These are phyloP conservation scores for Quercus phellos DNA, from an alignment of 331 rosid genomes.

Conservation along the genomic window DNA sequence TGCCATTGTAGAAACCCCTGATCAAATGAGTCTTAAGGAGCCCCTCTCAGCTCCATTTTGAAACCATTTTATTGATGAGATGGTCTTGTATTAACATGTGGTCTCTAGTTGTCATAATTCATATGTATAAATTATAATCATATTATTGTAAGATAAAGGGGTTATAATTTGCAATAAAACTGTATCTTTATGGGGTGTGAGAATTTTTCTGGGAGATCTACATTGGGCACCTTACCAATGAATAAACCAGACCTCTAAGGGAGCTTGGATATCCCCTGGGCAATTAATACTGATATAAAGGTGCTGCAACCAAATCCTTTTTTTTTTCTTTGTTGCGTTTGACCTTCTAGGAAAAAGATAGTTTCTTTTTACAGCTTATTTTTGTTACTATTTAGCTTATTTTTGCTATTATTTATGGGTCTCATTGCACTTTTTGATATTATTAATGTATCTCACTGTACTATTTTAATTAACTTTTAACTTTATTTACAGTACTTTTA, in stretches of 20 bases:
- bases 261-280: too few relatives aligned
- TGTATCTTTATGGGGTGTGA: neutral
- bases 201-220: neutral
- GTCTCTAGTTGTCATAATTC: neutral
- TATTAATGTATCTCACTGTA: accelerated
- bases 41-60: slow-evolving; percentile 74
- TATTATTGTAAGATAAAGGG: neutral
- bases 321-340: too few relatives aligned
- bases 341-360: too few relatives aligned
- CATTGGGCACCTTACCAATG: too few relatives aligned
- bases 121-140: neutral
- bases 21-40: slow-evolving; percentile 18
- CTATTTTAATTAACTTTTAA: too few relatives aligned
- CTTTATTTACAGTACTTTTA: accelerated
- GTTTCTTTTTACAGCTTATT: too few relatives aligned
- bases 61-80: neutral
- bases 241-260: too few relatives aligned
- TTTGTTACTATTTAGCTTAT: too few relatives aligned
- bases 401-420: too few relatives aligned
- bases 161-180: neutral
- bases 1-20: neutral
- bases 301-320: too few relatives aligned
- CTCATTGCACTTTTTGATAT: accelerated
- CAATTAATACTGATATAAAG: too few relatives aligned
- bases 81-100: neutral